Conservation (phyloP, 148 eudicot species). For the Arctostaphylos glauca region DNA sequence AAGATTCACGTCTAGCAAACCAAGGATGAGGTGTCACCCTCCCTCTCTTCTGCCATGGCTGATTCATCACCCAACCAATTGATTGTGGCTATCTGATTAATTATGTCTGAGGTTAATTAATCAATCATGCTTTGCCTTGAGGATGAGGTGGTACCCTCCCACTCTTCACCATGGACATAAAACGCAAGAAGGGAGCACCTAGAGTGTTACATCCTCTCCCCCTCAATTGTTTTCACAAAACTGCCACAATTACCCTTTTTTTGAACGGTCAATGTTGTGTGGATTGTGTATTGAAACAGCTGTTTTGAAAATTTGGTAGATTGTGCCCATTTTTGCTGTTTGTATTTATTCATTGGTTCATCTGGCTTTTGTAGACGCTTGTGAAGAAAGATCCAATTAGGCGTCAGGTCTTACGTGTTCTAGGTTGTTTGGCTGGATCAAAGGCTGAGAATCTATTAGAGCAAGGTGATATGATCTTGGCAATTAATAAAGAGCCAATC, state of each 20-base stretch:
- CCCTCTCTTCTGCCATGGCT: neutral
- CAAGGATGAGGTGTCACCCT: neutral
- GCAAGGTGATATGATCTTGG: slow-evolving; percentile 95
- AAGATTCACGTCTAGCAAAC: neutral
- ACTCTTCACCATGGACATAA: neutral
- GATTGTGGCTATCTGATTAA: neutral
- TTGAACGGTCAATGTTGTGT: neutral
- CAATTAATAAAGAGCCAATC: slow-evolving; percentile 74
- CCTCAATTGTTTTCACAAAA: too few relatives aligned
- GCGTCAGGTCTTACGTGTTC: slow-evolving; percentile 88
- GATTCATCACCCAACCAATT: neutral
- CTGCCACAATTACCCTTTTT: neutral
- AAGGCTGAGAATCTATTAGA: slow-evolving; percentile 76
- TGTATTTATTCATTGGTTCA: slow-evolving; percentile 2
- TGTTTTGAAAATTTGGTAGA: neutral
- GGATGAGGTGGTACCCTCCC: neutral
- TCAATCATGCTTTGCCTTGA: neutral
- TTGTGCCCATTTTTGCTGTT: neutral
- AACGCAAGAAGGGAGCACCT: too few relatives aligned
- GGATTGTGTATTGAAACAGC: neutral
- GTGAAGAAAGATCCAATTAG: slow-evolving; percentile 83
- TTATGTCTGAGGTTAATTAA: neutral
- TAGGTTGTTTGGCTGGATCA: slow-evolving; percentile 97
- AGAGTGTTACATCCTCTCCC: too few relatives aligned
- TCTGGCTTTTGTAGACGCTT: slow-evolving; percentile 56